phyloP scores from a whole-genome alignment of 2,329 filamentous ascomycete genomes.

The Shiraia bambusicola region DNA sequence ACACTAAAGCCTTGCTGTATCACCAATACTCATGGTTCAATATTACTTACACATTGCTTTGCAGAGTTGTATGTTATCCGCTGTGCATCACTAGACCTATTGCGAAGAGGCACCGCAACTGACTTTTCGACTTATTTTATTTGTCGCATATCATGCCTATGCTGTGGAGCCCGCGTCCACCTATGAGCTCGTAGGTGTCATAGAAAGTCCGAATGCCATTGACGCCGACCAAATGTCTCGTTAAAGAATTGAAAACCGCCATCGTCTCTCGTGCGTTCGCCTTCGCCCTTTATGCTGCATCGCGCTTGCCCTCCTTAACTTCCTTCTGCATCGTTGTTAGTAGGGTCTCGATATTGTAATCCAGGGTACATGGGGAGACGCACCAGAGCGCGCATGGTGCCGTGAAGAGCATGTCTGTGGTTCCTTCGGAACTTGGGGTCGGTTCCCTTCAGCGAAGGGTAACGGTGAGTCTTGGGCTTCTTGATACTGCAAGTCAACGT shows the following conservation, averaged over 20 bases:
- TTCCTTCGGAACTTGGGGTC: constrained; percentile 99
- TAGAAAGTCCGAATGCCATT: constrained; percentile 45
- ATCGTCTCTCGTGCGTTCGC: constrained; percentile 35
- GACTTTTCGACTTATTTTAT: constrained; percentile 44
- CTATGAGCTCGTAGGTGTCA: constrained; percentile 40
- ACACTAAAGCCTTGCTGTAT: constrained; percentile 63
- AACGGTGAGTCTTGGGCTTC: constrained; percentile 99
- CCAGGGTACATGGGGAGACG: constrained; percentile 42
- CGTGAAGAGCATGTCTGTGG: constrained; percentile 99
- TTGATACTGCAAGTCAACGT: constrained; percentile 73
- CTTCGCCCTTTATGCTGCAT: constrained; percentile 67
- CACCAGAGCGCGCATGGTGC: constrained; percentile 97
- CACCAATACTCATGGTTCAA: constrained; percentile 15
- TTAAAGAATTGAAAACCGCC: constrained; percentile 43
- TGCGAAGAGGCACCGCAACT: constrained; percentile 23
- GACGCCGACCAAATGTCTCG: constrained; percentile 46
- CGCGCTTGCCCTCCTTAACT: constrained; percentile 92
- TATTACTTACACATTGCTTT: constrained; percentile 9
- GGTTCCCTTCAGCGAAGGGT: constrained; percentile 97
- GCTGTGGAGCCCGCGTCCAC: constrained; percentile 35
- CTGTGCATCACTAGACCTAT: constrained; percentile 24
- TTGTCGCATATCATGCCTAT: constrained; percentile 39
- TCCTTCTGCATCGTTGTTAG: constrained; percentile 72
- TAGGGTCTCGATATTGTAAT: constrained; percentile 2
- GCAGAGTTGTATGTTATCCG: constrained; percentile 4